phyloP scores from a whole-genome alignment of 139 green algal species.

The Zygnema circumcarinatum region DNA sequence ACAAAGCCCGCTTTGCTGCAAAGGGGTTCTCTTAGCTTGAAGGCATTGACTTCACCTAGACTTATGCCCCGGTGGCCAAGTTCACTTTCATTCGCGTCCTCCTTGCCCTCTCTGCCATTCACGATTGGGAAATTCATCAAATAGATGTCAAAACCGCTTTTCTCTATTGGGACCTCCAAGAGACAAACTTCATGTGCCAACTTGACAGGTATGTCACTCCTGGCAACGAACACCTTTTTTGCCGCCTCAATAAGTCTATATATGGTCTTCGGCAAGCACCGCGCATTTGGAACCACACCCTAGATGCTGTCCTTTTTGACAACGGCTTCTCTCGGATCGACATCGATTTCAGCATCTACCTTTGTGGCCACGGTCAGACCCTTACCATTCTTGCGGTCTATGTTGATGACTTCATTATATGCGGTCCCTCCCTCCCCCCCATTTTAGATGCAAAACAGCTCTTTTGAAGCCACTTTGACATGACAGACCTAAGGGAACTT shows the following conservation, averaged over 20 bases:
- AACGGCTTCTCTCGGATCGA: neutral
- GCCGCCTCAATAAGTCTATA: neutral
- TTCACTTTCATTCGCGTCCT: neutral
- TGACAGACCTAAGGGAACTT: neutral
- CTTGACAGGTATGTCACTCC: neutral
- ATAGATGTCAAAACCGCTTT: neutral
- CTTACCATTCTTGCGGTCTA: neutral
- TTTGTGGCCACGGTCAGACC: neutral
- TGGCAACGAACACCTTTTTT: neutral
- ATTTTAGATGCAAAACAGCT: neutral
- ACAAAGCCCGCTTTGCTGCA: neutral
- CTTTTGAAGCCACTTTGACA: neutral
- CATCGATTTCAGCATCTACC: neutral
- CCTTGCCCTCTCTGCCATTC: neutral
- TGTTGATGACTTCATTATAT: neutral
- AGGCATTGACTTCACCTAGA: neutral
- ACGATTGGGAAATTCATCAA: neutral
- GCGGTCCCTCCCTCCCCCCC: neutral
- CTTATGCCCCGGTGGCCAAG: neutral
- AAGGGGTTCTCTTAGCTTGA: neutral
- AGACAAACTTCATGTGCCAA: neutral
- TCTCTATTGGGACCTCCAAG: neutral
- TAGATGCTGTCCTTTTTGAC: neutral
- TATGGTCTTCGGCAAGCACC: neutral
- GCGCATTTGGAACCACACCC: neutral